A percentile compares a stretch with the other conserved stretches of the same genome.
These are phyloP conservation scores for Phytopythium mirpurense DNA, from an alignment of 352 stramenopile genomes.

Conservation along the genomic window DNA sequence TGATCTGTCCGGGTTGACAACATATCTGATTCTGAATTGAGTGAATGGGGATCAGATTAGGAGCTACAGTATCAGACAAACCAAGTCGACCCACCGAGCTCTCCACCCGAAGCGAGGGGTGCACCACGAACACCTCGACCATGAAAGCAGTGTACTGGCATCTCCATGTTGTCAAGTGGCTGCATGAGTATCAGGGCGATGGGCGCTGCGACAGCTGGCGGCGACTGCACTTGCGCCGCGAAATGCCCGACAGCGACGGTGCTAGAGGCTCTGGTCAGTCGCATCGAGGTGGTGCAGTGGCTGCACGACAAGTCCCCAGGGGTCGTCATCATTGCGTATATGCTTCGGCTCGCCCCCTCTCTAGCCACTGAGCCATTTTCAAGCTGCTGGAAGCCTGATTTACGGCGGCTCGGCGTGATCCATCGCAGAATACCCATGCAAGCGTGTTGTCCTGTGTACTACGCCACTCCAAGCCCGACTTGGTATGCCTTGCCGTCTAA, in stretches of 20 bases:
- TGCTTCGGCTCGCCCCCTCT: too few species aligned
- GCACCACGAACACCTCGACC: conserved; percentile 10
- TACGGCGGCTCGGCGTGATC: background rate
- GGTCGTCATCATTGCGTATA: too few species aligned
- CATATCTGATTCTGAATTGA: too few species aligned
- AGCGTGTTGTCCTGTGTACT: background rate
- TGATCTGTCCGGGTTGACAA: too few species aligned
- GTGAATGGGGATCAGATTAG: too few species aligned
- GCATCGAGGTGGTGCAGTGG: conserved; percentile 3
- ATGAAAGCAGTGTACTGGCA: background rate
- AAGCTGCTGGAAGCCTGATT: too few species aligned
- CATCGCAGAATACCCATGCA: background rate
- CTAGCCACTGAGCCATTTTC: too few species aligned
- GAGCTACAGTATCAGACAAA: too few species aligned
- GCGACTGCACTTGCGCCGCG: background rate
- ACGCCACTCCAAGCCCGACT: background rate
- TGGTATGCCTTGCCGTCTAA: background rate
- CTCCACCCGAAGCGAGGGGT: conserved; percentile 12
- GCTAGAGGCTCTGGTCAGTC: too few species aligned
- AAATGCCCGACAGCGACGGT: background rate
- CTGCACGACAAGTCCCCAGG: background rate
- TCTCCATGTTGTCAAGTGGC: background rate
- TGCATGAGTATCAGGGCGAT: background rate
- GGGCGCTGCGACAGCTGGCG: background rate
- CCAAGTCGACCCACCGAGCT: too few species aligned